A percentile compares a stretch with the other conserved stretches of the same genome.
Conservation (phyloP, 257 asterid genomes). For the Solanum pinnatisectum region DNA sequence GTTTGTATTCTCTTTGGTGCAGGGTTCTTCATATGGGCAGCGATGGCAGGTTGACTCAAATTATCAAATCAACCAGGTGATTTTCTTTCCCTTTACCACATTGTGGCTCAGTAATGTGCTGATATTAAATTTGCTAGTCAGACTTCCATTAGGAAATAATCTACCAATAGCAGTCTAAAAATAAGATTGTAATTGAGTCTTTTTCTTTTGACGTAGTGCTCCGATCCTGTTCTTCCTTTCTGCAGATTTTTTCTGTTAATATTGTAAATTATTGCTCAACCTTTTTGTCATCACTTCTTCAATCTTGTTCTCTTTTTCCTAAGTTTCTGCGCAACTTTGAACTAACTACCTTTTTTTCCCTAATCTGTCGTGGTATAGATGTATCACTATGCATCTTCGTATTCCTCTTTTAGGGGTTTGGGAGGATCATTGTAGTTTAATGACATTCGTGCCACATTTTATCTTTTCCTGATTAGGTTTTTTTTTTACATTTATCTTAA, state of each 20-base stretch:
- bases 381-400: background rate
- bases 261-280: background rate
- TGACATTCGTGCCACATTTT: background rate
- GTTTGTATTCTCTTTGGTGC: slow-evolving; percentile 9
- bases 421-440: background rate
- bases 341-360: background rate
- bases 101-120: background rate
- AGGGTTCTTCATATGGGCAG: slow-evolving; percentile 63
- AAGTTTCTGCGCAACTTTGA: background rate
- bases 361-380: background rate
- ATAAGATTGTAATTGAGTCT: background rate
- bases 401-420: background rate
- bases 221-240: background rate
- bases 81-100: background rate
- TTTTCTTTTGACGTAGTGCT: background rate
- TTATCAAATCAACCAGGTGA: slow-evolving; percentile 80
- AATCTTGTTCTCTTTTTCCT: background rate
- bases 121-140: background rate
- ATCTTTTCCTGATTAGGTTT: background rate
- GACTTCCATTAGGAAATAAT: background rate
- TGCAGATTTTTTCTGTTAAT: background rate
- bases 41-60: slow-evolving; percentile 70
- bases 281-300: background rate
- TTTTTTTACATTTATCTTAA: background rate
- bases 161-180: background rate